phyloP scores from a whole-genome alignment of 2,329 filamentous ascomycete genomes.

The Fusarium tricinctum region DNA sequence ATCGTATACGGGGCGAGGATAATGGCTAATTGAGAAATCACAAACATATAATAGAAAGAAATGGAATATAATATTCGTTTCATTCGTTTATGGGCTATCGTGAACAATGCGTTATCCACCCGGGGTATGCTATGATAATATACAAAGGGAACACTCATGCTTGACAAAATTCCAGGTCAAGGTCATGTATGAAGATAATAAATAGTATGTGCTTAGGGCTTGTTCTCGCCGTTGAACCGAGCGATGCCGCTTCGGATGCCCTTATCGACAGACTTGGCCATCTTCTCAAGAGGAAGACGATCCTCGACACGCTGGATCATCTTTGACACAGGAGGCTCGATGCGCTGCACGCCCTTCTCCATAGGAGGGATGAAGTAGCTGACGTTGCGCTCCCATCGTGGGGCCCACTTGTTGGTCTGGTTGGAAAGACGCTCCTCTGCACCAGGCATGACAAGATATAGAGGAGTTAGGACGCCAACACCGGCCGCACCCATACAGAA shows the following conservation, averaged over 20 bases:
- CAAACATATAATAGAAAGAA: background rate
- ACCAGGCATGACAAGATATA: constrained; percentile 70
- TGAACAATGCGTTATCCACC: constrained; percentile 28
- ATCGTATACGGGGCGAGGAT: background rate
- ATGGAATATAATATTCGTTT: constrained; percentile 11
- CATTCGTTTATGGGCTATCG: constrained; percentile 30
- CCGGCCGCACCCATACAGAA: constrained; percentile 68
- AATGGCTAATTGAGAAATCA: background rate
- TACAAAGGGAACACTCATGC: constrained; percentile 34
- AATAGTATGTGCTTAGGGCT: constrained; percentile 26
- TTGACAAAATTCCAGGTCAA: constrained; percentile 6
- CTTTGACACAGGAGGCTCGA: constrained; percentile 63
- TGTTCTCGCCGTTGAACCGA: constrained; percentile 53
- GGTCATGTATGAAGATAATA: constrained; percentile 1
- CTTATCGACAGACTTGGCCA: constrained; percentile 63
- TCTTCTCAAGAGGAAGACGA: constrained; percentile 64
- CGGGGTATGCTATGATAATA: constrained; percentile 43
- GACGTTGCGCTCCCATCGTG: constrained; percentile 71
- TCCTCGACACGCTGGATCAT: constrained; percentile 62
- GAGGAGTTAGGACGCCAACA: constrained; percentile 66
- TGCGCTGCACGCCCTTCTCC: constrained; percentile 62
- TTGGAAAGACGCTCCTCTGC: constrained; percentile 67
- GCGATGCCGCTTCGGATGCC: constrained; percentile 64
- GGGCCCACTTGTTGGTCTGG: constrained; percentile 71
- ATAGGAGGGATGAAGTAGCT: constrained; percentile 65